These are phyloP conservation scores for Massospora cicadina DNA, from an alignment of 371 early-diverging fungal species.

Conservation along the genomic window DNA sequence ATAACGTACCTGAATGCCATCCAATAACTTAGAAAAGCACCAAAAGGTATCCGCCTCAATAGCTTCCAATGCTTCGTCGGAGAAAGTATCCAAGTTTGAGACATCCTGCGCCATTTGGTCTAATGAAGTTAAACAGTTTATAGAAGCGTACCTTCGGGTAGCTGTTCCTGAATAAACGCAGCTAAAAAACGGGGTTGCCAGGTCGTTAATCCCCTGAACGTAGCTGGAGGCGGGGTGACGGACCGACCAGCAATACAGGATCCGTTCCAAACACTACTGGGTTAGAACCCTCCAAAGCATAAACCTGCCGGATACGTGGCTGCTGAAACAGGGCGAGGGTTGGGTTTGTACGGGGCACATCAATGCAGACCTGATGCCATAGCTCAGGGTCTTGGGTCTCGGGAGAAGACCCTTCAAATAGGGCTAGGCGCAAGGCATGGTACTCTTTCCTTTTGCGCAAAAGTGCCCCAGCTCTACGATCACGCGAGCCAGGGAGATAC, in stretches of 20 bases:
- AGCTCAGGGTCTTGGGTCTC: neutral
- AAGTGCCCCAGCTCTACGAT: neutral
- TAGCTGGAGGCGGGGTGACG: conserved; percentile 97
- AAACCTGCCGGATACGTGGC: conserved; percentile 58
- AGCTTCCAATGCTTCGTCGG: conserved; percentile 33
- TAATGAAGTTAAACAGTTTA: neutral
- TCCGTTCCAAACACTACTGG: conserved; percentile 60
- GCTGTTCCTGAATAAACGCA: conserved; percentile 64
- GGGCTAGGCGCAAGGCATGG: neutral
- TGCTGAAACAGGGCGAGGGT: conserved; percentile 64
- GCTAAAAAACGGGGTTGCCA: conserved; percentile 89
- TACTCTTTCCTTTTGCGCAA: conserved; percentile 5
- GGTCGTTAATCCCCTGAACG: conserved; percentile 98
- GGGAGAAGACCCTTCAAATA: neutral
- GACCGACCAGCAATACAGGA: conserved; percentile 92
- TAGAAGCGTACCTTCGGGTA: conserved; percentile 18
- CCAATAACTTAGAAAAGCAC: conserved; percentile 86
- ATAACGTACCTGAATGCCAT: conserved; percentile 67
- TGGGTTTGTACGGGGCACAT: conserved; percentile 84
- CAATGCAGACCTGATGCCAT: conserved; percentile 57
- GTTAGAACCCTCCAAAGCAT: neutral
- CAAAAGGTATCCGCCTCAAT: conserved; percentile 93
- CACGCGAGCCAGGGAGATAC: neutral
- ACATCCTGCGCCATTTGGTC: conserved; percentile 47
- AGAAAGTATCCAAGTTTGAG: conserved; percentile 25